phyloP scores from a whole-genome alignment of 305 asterid genomes.

The Solanum hybrid region DNA sequence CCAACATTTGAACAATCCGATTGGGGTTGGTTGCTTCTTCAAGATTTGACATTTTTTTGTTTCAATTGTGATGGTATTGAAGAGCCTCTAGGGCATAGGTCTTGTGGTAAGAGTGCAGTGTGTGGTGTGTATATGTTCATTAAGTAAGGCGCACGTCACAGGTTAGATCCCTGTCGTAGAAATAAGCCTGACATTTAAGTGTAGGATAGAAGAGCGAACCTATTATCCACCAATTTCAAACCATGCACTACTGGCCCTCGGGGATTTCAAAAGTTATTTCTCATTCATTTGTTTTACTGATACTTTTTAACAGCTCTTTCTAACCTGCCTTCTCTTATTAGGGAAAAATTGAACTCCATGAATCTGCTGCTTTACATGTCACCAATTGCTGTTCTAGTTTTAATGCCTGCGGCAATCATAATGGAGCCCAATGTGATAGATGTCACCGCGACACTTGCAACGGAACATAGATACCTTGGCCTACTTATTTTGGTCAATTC shows the following conservation, averaged over 20 bases:
- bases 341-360: slow-evolving; percentile 98
- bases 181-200: neutral
- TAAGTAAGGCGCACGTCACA: neutral
- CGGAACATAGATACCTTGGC: slow-evolving; percentile 55
- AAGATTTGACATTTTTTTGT: neutral
- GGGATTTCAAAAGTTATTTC: neutral
- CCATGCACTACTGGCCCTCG: neutral
- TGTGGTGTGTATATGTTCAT: neutral
- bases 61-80: neutral
- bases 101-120: neutral
- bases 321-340: slow-evolving; percentile 15
- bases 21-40: neutral
- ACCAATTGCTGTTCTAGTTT: slow-evolving; percentile 76
- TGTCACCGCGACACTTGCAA: slow-evolving; percentile 47
- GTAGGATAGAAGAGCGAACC: neutral
- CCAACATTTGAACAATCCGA: neutral
- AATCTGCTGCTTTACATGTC: slow-evolving; percentile 96
- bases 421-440: slow-evolving; percentile 76
- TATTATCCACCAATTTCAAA: neutral
- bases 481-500: slow-evolving; percentile 68
- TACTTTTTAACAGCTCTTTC: neutral
- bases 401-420: slow-evolving; percentile 66
- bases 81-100: neutral
- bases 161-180: neutral
- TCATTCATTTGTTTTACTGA: neutral